Base-by-base conservation (phyloP, 768 basidiomycete genomes). In the Pleurotus ostreatus region DNA sequence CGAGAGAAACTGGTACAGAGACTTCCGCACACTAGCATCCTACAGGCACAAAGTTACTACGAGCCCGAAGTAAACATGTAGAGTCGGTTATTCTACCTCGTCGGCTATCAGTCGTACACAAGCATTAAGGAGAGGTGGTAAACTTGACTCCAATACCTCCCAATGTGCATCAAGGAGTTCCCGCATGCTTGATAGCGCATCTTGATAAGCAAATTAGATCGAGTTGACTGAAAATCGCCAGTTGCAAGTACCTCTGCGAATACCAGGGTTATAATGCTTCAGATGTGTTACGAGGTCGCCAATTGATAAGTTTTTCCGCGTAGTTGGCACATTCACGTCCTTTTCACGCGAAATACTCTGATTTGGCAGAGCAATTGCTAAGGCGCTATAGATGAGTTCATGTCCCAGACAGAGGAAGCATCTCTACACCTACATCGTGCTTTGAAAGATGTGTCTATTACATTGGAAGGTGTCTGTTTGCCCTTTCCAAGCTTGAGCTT, bases 401-500 rank as follows among this genome's bases (percentile, higher is more conserved):
- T 34, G 30, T 34, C 30, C 30, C 30, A 4, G 30, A 34, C 30
- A 34, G 30, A 34, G 30, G 37, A 22, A 38, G 16, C 25, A 47
- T 16, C 26, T 51, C 34, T n/a, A 45, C 39, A 76, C 89, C 63
- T 65, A 97, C 96, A 92, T 57, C 92, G 84, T 30, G 93, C 86
- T 68, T 95, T 94, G 81, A 96, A 98, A 1, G 95, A 94, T 1
- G 96, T 98, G 71, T 98, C 92, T 61, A 98, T 83, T 4, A 84
- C 91, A 78, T 98, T 98, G 46, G 74, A 78, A 8, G 94, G 78
- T 8, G 75, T 67, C 63, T 88, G 83, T 70, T 95, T 98, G 44
- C 92, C 94, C 69, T 96, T 99, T 37, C 96, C 96, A 49, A 99
- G 89, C 71, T 97, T 99, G 38, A 97, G 79, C 70, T 91, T 98